phyloP scores from a whole-genome alignment of 805 yeast genomes.

The Saturnispora quitensis region DNA sequence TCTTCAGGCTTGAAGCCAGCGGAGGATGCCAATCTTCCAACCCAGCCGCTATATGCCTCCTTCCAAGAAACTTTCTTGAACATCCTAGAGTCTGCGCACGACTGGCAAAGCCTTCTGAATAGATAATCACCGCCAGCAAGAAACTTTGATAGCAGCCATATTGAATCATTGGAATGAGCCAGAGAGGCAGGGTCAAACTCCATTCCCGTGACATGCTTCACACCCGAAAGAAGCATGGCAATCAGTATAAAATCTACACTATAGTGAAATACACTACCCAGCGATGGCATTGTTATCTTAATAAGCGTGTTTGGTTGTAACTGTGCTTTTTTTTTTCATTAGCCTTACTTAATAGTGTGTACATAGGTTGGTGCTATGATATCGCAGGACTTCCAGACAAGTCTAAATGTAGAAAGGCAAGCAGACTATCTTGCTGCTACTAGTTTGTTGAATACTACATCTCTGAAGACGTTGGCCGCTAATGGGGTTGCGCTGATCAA shows the following conservation, averaged over 20 bases:
- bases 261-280: constrained; percentile 61
- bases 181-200: constrained; percentile 18
- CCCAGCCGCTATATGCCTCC: constrained; percentile 9
- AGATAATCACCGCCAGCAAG: constrained; percentile 53
- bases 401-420: constrained; percentile 32
- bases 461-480: constrained; percentile 58
- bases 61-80: constrained; percentile 34
- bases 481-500: constrained; percentile 73
- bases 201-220: constrained; percentile 76
- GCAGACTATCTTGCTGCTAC: constrained; percentile 45
- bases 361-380: background rate
- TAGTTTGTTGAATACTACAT: constrained; percentile 33
- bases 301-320: background rate
- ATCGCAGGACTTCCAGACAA: background rate
- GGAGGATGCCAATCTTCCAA: constrained; percentile 2
- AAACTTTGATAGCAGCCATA: constrained; percentile 37
- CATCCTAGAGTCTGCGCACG: constrained; percentile 39
- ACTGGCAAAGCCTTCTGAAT: constrained; percentile 39
- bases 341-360: background rate
- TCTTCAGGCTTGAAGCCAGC: constrained; percentile 3
- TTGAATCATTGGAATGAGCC: constrained; percentile 39
- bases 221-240: constrained; percentile 78
- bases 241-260: constrained; percentile 70
- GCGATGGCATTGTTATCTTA: constrained; percentile 1
- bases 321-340: background rate